phyloP scores from a whole-genome alignment of 2,329 filamentous ascomycete species.

The Fusarium bactridioides region DNA sequence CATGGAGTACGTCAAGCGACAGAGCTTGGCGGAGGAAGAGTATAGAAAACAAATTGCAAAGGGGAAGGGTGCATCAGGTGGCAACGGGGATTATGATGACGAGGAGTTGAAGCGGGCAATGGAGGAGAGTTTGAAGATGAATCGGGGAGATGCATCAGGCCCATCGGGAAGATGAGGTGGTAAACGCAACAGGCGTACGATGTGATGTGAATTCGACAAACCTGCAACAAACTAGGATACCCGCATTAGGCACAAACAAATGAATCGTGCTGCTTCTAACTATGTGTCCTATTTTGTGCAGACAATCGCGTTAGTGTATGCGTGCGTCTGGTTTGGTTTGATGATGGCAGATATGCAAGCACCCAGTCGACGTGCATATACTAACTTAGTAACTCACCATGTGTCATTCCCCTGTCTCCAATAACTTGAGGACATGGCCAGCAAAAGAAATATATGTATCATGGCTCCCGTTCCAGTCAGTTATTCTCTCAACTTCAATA shows the following conservation, averaged over 20 bases:
- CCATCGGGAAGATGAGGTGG: slow-evolving; percentile 32
- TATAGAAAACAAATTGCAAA: slow-evolving; percentile 48
- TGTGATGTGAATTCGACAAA: not conserved
- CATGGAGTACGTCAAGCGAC: slow-evolving; percentile 77
- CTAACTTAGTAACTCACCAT: not conserved
- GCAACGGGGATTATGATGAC: slow-evolving; percentile 55
- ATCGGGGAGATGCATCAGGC: slow-evolving; percentile 40
- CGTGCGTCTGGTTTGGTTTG: not conserved
- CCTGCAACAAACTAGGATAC: slow-evolving; percentile 22
- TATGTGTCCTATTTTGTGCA: not conserved
- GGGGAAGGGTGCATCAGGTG: slow-evolving; percentile 46
- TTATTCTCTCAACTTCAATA: not conserved
- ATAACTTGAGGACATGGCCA: not conserved
- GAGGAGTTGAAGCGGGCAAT: slow-evolving; percentile 65
- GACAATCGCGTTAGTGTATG: not conserved
- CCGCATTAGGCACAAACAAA: not conserved
- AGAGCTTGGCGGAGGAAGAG: slow-evolving; percentile 75
- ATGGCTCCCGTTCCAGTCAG: not conserved
- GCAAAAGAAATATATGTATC: no score
- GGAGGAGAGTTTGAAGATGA: slow-evolving; percentile 61
- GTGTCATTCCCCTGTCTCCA: not conserved
- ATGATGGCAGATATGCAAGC: not conserved
- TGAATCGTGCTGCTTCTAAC: not conserved
- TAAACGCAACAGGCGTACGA: not conserved
- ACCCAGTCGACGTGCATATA: not conserved